phyloP scores from a whole-genome alignment of 2,329 filamentous ascomycete genomes.

The Pseudonectria buxi region DNA sequence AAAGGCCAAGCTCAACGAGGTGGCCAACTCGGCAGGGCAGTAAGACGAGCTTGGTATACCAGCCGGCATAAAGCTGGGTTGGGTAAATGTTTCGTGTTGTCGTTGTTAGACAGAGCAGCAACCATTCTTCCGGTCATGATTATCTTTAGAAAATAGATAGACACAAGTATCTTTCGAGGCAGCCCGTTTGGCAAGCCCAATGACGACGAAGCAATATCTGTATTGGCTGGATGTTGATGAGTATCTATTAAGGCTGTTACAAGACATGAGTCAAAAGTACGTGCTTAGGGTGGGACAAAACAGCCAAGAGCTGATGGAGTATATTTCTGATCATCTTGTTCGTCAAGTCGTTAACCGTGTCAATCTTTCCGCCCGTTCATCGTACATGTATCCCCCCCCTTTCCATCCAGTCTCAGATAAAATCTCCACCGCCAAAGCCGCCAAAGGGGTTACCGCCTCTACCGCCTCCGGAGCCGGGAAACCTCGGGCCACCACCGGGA shows the following conservation, averaged over 20 bases:
- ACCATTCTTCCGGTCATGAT: neutral
- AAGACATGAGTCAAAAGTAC: too few relatives aligned
- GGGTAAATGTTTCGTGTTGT: too few relatives aligned
- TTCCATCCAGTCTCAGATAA: conserved; percentile 20
- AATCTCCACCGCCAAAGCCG: conserved; percentile 28
- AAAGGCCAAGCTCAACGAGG: conserved; percentile 48
- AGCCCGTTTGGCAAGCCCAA: too few relatives aligned
- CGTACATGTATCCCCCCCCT: neutral
- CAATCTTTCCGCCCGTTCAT: neutral
- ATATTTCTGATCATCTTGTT: neutral
- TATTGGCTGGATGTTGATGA: too few relatives aligned
- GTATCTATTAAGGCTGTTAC: too few relatives aligned
- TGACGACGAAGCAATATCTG: too few relatives aligned
- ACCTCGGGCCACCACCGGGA: conserved; percentile 50
- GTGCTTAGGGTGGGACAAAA: too few relatives aligned
- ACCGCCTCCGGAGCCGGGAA: conserved; percentile 38
- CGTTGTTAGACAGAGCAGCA: too few relatives aligned
- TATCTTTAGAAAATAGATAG: conserved; percentile 8
- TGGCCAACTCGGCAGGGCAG: conserved; percentile 34
- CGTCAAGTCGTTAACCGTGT: neutral
- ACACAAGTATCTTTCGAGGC: conserved; percentile 1
- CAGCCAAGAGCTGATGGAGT: neutral
- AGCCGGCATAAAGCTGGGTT: too few relatives aligned
- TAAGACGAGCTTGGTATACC: conserved; percentile 8
- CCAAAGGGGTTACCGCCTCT: conserved; percentile 34